Conservation (phyloP, 805 yeast species). For the Zygotorulaspora danielsina region DNA sequence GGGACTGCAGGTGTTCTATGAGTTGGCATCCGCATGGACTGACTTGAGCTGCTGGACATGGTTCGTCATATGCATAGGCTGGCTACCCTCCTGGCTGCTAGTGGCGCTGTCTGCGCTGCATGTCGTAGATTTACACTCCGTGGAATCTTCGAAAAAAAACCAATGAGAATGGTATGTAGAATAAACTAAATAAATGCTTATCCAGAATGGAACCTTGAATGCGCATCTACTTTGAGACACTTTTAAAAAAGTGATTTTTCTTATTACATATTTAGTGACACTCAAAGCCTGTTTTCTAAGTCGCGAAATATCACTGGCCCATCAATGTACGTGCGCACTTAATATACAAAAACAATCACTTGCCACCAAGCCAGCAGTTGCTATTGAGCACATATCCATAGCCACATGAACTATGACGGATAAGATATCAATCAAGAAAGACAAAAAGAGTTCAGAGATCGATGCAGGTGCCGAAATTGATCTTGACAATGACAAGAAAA, state of each 20-base stretch:
- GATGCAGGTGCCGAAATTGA: neutral
- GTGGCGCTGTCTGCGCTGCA: conserved; percentile 29
- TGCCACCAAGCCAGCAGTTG: no score
- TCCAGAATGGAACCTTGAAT: no score
- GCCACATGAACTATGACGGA: neutral
- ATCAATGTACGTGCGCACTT: no score
- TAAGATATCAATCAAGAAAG: neutral
- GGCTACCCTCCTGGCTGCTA: conserved; percentile 79
- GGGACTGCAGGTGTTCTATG: conserved; percentile 41
- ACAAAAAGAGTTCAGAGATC: neutral
- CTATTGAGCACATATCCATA: no score
- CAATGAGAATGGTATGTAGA: conserved; percentile 1
- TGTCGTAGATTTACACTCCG: conserved; percentile 3
- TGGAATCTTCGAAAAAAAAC: conserved; percentile 5
- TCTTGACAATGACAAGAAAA: conserved; percentile 1
- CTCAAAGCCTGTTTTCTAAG: neutral
- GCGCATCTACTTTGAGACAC: no score
- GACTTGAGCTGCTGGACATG: conserved; percentile 82
- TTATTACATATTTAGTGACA: no score
- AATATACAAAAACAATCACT: no score
- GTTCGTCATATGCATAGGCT: conserved; percentile 65
- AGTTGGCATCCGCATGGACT: conserved; percentile 59
- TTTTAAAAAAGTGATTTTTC: no score
- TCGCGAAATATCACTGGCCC: neutral
- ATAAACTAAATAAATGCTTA: neutral